Evolutionary conservation across 768 basidiomycete genomes (phyloP).

Genomic region (Imleria badia): DNA sequence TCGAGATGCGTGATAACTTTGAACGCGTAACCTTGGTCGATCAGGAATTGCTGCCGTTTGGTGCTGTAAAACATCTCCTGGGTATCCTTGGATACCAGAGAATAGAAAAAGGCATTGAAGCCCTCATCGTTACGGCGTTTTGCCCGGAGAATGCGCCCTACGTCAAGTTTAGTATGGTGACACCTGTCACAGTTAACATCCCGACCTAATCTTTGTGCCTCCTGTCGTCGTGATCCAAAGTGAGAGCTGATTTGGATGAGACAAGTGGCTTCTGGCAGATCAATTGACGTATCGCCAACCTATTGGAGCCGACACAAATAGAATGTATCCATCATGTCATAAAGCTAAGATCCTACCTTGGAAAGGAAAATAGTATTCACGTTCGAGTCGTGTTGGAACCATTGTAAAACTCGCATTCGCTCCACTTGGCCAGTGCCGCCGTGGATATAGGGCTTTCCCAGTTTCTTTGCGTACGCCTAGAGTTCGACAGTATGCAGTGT

Average conservation of each 20-base stretch:
- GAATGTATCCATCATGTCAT: conserved; percentile 10
- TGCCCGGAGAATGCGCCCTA: conserved; percentile 93
- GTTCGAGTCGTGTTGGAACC: conserved; percentile 93
- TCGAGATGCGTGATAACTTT: conserved; percentile 99
- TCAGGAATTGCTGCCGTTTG: conserved; percentile 97
- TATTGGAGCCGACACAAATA: conserved; percentile 31
- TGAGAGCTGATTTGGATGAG: conserved; percentile 99
- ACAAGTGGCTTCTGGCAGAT: conserved; percentile 98
- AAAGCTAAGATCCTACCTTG: conserved; percentile 55
- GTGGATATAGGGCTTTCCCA: conserved; percentile 94
- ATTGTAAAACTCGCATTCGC: conserved; percentile 90
- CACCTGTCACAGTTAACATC: conserved; percentile 17
- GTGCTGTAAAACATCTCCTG: conserved; percentile 99
- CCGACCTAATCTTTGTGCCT: conserved; percentile 91
- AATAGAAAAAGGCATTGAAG: conserved; percentile 99
- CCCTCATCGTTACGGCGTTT: conserved; percentile 99
- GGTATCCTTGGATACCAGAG: conserved; percentile 97
- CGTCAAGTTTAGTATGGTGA: conserved; percentile 9
- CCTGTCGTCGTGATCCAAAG: conserved; percentile 96
- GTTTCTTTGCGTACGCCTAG: conserved; percentile 89
- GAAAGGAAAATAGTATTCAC: conserved; percentile 99
- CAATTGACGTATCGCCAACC: conserved; percentile 99
- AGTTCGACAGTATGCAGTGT: not conserved
- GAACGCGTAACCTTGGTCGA: conserved; percentile 99
- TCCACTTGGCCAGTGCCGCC: conserved; percentile 94